Evolutionary conservation across 805 yeast species (phyloP).

Genomic region (Peterozyma toletana): DNA sequence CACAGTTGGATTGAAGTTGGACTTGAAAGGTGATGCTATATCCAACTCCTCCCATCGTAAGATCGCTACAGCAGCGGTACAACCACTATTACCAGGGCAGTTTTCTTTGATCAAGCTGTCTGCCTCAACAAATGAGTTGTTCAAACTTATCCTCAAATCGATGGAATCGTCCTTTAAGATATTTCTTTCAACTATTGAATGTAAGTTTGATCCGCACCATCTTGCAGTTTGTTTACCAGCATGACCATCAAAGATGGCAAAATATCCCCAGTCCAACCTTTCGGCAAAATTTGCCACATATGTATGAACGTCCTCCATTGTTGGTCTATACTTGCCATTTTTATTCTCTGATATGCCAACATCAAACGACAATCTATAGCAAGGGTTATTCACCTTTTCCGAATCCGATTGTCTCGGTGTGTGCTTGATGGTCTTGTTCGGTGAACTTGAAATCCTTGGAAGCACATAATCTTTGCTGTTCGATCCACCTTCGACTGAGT

Average conservation of each 20-base stretch:
- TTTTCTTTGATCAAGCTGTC: conserved; percentile 60
- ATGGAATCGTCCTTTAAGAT: conserved; percentile 38
- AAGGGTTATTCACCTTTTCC: conserved; percentile 25
- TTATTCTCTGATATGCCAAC: conserved; percentile 93
- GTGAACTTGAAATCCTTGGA: too few relatives aligned
- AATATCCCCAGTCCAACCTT: conserved; percentile 85
- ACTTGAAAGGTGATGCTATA: conserved; percentile 5
- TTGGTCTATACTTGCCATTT: conserved; percentile 69
- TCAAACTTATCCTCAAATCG: conserved; percentile 61
- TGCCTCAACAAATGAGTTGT: conserved; percentile 65
- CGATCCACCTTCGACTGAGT: too few relatives aligned
- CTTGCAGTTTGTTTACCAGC: conserved; percentile 91
- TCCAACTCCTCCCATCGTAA: conserved; percentile 67
- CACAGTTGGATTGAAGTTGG: background rate
- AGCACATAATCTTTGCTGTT: too few relatives aligned
- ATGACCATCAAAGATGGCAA: conserved; percentile 95
- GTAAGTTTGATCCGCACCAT: conserved; percentile 89
- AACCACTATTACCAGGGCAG: conserved; percentile 72
- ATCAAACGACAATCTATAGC: conserved; percentile 55
- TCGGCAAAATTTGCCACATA: conserved; percentile 92
- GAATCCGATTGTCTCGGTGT: too few relatives aligned
- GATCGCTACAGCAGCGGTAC: conserved; percentile 93
- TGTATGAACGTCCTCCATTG: conserved; percentile 96
- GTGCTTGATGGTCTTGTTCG: too few relatives aligned
- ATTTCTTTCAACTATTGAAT: conserved; percentile 55